Percentiles rank a stretch among this genome's conserved stretches.
These are phyloP conservation scores for Claviceps quebecensis DNA, from an alignment of 2,329 filamentous ascomycete genomes.

Conservation along the genomic window DNA sequence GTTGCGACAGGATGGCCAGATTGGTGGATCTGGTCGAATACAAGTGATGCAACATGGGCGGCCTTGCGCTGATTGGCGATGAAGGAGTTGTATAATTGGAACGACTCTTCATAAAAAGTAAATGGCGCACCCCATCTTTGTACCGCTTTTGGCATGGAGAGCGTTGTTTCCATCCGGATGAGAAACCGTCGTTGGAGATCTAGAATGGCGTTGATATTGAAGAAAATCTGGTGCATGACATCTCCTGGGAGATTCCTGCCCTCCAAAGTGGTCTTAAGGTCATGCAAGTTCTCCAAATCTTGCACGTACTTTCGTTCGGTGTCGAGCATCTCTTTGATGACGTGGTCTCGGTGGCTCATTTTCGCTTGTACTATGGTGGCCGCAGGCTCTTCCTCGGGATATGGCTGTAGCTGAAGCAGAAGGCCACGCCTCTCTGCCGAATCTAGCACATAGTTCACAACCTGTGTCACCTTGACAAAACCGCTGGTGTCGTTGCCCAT, in stretches of 20 bases:
- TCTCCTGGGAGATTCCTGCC: constrained; percentile 81
- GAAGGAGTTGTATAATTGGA: constrained; percentile 90
- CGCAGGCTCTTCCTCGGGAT: constrained; percentile 38
- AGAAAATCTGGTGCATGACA: constrained; percentile 83
- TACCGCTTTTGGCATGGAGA: constrained; percentile 58
- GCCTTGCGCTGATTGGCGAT: constrained; percentile 94
- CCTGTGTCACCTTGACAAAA: constrained; percentile 91
- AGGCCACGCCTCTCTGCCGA: constrained; percentile 66
- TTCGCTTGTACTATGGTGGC: constrained; percentile 41
- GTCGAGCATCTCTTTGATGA: constrained; percentile 81
- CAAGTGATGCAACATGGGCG: constrained; percentile 65
- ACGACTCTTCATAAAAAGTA: constrained; percentile 67
- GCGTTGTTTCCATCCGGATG: constrained; percentile 90
- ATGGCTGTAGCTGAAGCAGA: constrained; percentile 47
- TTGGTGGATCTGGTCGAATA: constrained; percentile 73
- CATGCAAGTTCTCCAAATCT: constrained; percentile 85
- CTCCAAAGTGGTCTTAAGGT: constrained; percentile 79
- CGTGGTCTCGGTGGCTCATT: constrained; percentile 67
- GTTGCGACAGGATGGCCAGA: constrained; percentile 70
- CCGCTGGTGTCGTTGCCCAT: constrained; percentile 92
- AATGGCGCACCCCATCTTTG: constrained; percentile 97
- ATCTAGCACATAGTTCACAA: constrained; percentile 86
- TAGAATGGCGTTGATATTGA: constrained; percentile 87
- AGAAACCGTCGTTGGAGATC: constrained; percentile 93
- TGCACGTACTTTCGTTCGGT: constrained; percentile 97